These are phyloP conservation scores for Nicotiana otophora DNA, from an alignment of 257 asterid species.

Conservation along the genomic window DNA sequence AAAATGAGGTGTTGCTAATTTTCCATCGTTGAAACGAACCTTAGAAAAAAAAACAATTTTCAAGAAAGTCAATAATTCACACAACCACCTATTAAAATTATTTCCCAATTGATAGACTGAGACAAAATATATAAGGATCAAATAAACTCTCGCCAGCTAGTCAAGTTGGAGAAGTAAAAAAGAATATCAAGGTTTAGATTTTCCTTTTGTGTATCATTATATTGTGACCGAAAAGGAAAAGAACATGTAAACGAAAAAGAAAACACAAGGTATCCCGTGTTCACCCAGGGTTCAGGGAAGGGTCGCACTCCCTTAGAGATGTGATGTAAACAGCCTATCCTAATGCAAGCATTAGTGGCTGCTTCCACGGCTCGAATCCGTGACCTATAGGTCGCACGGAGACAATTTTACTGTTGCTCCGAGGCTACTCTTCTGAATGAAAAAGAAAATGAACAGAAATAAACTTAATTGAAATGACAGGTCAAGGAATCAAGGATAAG, in stretches of 20 bases:
- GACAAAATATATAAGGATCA: not conserved
- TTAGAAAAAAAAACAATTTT: not conserved
- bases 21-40: constrained; percentile 42
- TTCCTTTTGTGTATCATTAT: not conserved
- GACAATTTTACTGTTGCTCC: no score
- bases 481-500: not conserved
- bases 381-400: no score
- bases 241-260: not conserved
- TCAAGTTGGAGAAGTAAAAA: not conserved
- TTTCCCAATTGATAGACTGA: no score
- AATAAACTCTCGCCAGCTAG: not conserved
- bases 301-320: no score
- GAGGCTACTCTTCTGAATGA: no score
- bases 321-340: no score
- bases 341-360: no score
- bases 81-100: no score
- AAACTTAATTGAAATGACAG: not conserved
- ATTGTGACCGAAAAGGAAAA: not conserved
- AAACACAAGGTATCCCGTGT: no score
- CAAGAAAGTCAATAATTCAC: not conserved
- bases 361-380: no score
- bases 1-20: constrained; percentile 22
- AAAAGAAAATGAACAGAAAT: not conserved
- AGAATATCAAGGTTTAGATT: not conserved
- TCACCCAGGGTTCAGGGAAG: rapidly evolving